Evolutionary conservation across 768 basidiomycete species (phyloP).

Genomic region (Pholiota conissans): DNA sequence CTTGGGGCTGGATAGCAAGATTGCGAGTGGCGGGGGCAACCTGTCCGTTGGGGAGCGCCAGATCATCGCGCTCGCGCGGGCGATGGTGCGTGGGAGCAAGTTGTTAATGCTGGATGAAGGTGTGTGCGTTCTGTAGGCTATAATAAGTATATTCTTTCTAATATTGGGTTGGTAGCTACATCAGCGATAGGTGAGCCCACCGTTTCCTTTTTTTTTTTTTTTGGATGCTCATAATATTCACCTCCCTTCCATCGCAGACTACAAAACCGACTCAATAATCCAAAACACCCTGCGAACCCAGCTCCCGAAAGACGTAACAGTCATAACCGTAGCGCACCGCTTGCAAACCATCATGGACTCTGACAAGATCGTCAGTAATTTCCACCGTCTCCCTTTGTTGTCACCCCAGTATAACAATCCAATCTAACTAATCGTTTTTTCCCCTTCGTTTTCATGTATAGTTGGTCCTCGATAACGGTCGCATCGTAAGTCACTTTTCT

Average conservation of each 20-base stretch:
- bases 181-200: neutral
- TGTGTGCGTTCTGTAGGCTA: conserved; percentile 20
- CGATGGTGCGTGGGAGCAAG: conserved; percentile 36
- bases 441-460: neutral
- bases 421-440: neutral
- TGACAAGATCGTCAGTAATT: neutral
- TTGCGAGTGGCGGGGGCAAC: conserved; percentile 58
- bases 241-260: too few relatives aligned
- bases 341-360: neutral
- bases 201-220: neutral
- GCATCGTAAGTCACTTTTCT: neutral
- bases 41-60: conserved; percentile 76
- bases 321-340: neutral
- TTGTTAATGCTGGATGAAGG: conserved; percentile 64
- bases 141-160: neutral
- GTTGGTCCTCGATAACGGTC: conserved; percentile 1
- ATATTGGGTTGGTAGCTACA: neutral
- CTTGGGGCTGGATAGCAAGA: conserved; percentile 41
- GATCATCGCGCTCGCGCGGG: conserved; percentile 44
- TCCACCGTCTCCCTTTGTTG: too few relatives aligned
- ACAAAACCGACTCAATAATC: neutral
- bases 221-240: too few relatives aligned
- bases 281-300: neutral
- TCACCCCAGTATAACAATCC: neutral
- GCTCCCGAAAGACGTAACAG: neutral